Conservation (phyloP, 306 rosid genomes). For the Malus sieversii region DNA sequence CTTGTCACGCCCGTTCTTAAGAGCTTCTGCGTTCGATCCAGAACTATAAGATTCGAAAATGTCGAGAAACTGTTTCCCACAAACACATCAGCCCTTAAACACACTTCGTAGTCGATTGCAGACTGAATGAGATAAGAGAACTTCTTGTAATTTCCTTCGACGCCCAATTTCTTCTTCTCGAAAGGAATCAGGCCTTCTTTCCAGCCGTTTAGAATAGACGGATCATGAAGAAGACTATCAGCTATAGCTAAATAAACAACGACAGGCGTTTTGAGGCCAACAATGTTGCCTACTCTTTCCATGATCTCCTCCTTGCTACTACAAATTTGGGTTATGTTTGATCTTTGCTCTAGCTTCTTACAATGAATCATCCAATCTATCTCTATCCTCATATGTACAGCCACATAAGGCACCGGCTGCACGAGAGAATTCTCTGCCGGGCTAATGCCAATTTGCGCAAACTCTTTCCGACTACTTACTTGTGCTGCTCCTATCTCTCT, state of each 20-base stretch:
- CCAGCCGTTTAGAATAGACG: constrained; percentile 63
- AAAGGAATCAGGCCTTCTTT: constrained; percentile 55
- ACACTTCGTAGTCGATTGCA: constrained; percentile 89
- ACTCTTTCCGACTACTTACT: constrained; percentile 11
- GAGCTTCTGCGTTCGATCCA: constrained; percentile 79
- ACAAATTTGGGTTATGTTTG: constrained; percentile 59
- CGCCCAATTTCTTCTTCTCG: constrained; percentile 74
- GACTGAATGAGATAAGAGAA: constrained; percentile 81
- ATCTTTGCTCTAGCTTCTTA: constrained; percentile 62
- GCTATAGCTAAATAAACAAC: constrained; percentile 77
- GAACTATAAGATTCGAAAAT: constrained; percentile 76
- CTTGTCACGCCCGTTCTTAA: constrained; percentile 29
- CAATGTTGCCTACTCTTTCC: constrained; percentile 54
- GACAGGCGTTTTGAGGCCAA: constrained; percentile 35
- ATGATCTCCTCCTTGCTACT: constrained; percentile 72
- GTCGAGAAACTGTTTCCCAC: constrained; percentile 95
- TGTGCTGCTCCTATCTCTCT: constrained; percentile 40
- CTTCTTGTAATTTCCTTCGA: constrained; percentile 48
- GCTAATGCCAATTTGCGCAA: not conserved
- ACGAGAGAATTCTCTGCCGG: not conserved
- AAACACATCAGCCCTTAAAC: constrained; percentile 64
- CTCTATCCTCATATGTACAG: constrained; percentile 93
- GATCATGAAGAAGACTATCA: constrained; percentile 64
- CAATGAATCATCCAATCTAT: constrained; percentile 98
- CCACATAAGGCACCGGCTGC: constrained; percentile 44